Percentiles rank a stretch among this genome's conserved stretches.
phyloP scores from a whole-genome alignment of 768 basidiomycete genomes.

The Trametes villosa region DNA sequence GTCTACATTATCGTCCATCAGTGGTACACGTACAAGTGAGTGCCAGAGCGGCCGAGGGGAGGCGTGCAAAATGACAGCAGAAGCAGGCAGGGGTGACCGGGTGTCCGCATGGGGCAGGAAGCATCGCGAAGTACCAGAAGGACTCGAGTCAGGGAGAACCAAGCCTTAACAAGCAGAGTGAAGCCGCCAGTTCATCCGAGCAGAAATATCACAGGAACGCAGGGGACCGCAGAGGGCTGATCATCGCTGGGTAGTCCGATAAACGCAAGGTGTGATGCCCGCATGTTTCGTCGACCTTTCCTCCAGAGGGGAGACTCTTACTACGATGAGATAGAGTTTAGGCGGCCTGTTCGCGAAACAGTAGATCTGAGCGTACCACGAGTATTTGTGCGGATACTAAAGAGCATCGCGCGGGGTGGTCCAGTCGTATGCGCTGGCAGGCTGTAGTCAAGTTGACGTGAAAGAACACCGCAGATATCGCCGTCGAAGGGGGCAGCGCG shows the following conservation, averaged over 20 bases:
- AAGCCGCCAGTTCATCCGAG: slow-evolving; percentile 1
- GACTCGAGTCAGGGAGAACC: neutral
- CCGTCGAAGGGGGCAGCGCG: slow-evolving; percentile 2
- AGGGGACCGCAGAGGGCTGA: neutral
- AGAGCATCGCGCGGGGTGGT: neutral
- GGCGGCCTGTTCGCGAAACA: neutral
- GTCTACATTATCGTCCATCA: neutral
- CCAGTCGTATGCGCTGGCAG: neutral
- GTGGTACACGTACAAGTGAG: neutral
- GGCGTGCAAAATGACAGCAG: neutral
- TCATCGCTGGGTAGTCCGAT: slow-evolving; percentile 1
- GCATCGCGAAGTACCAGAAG: neutral
- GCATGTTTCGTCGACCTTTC: neutral
- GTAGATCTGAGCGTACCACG: neutral
- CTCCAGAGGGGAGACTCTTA: neutral
- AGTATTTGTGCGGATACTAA: neutral
- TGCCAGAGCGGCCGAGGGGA: neutral
- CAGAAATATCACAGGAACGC: neutral
- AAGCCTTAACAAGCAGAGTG: neutral
- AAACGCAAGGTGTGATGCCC: slow-evolving; percentile 10
- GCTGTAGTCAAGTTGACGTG: slow-evolving; percentile 12
- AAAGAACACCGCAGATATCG: slow-evolving; percentile 9
- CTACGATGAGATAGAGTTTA: neutral
- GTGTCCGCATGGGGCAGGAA: neutral
- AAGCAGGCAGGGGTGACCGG: neutral